A percentile compares a stretch with the other conserved stretches of the same genome.
These are phyloP conservation scores for Exophiala calicioides DNA, from an alignment of 2,329 filamentous ascomycete genomes.

Conservation along the genomic window DNA sequence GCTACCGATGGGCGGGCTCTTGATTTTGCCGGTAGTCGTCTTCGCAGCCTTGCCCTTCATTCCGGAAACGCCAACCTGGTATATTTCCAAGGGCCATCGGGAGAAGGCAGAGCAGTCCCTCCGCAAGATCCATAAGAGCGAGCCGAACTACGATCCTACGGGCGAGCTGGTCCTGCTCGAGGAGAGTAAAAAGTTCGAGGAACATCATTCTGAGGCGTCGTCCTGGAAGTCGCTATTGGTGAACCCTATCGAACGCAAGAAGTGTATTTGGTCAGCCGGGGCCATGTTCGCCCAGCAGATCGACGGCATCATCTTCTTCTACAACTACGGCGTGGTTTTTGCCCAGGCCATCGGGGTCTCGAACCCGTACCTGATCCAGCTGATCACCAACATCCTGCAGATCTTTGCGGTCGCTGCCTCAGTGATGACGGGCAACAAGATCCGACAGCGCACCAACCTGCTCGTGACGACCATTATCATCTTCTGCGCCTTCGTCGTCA, in stretches of 20 bases:
- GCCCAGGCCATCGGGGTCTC: constrained; percentile 45
- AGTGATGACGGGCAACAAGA: constrained; percentile 44
- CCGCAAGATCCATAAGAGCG: constrained; percentile 37
- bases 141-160: constrained; percentile 35
- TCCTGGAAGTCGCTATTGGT: constrained; percentile 45
- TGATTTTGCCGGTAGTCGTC: constrained; percentile 32
- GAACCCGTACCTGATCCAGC: constrained; percentile 46
- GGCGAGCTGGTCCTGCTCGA: constrained; percentile 33
- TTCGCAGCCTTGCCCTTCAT: constrained; percentile 32
- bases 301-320: constrained; percentile 53
- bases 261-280: constrained; percentile 48
- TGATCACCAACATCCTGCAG: constrained; percentile 48
- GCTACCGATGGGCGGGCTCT: constrained; percentile 34
- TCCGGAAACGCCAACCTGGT: constrained; percentile 38
- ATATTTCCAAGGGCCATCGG: constrained; percentile 33
- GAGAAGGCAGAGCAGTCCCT: constrained; percentile 38
- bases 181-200: constrained; percentile 31
- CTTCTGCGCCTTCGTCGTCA: constrained; percentile 43
- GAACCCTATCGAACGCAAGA: constrained; percentile 50
- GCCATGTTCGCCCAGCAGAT: constrained; percentile 52
- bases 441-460: constrained; percentile 43
- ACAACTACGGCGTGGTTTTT: constrained; percentile 49
- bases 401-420: constrained; percentile 44
- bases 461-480: constrained; percentile 44
- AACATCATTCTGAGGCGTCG: constrained; percentile 34